Evolutionary conservation across 345 rosid genomes (phyloP).

Genomic region (Gossypioides kirkii): DNA sequence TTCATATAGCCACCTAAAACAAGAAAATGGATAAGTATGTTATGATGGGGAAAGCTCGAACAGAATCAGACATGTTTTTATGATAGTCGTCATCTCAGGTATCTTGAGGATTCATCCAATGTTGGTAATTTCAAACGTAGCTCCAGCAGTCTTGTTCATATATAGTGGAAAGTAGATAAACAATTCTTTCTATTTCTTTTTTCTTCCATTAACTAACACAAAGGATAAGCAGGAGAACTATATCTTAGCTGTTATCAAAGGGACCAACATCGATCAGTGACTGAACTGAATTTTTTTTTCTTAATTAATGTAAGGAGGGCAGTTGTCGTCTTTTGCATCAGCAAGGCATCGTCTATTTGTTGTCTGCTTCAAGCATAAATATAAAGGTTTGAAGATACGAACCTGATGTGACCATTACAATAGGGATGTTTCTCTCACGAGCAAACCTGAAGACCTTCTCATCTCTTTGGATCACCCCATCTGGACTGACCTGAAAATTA

Average conservation of each 20-base stretch:
- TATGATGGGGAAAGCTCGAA: background rate
- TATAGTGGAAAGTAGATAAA: background rate
- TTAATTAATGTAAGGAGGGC: background rate
- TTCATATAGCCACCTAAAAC: conserved; percentile 93
- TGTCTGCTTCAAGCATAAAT: background rate
- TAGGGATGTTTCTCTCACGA: conserved; percentile 61
- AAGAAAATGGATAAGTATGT: background rate
- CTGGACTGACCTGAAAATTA: conserved; percentile 65
- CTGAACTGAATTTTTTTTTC: background rate
- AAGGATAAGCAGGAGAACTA: background rate
- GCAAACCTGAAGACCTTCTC: conserved; percentile 84
- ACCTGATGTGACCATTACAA: conserved; percentile 97
- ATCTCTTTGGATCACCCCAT: conserved; percentile 67
- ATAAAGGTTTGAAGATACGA: background rate
- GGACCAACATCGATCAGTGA: background rate
- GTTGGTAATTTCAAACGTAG: background rate
- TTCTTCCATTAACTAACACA: background rate
- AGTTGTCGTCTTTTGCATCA: background rate
- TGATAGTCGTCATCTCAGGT: background rate
- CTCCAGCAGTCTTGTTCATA: background rate
- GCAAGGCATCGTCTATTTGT: background rate
- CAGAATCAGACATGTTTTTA: background rate
- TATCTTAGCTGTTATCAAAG: background rate
- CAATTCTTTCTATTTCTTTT: background rate
- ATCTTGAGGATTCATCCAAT: background rate